Base-by-base conservation (phyloP, 768 basidiomycete species). In the Phaeotremella skinneri region DNA sequence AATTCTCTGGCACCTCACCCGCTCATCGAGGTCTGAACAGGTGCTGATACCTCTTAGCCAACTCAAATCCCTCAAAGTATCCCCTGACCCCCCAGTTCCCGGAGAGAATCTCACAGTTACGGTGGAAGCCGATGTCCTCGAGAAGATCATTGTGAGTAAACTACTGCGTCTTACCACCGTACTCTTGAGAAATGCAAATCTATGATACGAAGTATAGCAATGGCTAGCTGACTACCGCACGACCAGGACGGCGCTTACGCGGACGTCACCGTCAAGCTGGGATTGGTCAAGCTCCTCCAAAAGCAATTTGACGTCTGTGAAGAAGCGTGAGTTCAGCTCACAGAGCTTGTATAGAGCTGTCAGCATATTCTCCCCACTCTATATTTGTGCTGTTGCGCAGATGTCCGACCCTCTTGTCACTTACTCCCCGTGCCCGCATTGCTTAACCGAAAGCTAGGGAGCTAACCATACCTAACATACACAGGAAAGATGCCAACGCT, bases 191-290 rank as follows among this genome's bases (percentile, higher is more conserved):
- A n/a, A n/a, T n/a, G n/a, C n/a, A n/a, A n/a, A 41, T 13, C 37
- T 41, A 13, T 41, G 37, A 41, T 41, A 41, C 13, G 13, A n/a
- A 13, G 37, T 41, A n/a, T 41, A 41, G 13, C 37, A n/a, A n/a
- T n/a, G n/a, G n/a, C n/a, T n/a, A n/a, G n/a, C n/a, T n/a, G n/a
- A n/a, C 31, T 49, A n/a, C 21, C 29, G 0, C 21, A 26, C 11
- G 45, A 31, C 30, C 49, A 97, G 93, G 87, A 92, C 3, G 96
- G 96, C 4, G 89, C 94, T 37, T 89, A 84, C 68, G 94, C 88
- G 6, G 85, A 93, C 65, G 91, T 99, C 3, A 78, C 79, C 1
- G 94, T 99, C 56, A 98, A 97, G 77, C 81, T 98, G n/a, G 96
- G 96, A 25, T 79, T 90, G 27, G 84, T 99, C 72, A 96, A 90